Evolutionary conservation across 1,139 yeast species (phyloP).

Genomic region (Geotrichum restrictum): DNA sequence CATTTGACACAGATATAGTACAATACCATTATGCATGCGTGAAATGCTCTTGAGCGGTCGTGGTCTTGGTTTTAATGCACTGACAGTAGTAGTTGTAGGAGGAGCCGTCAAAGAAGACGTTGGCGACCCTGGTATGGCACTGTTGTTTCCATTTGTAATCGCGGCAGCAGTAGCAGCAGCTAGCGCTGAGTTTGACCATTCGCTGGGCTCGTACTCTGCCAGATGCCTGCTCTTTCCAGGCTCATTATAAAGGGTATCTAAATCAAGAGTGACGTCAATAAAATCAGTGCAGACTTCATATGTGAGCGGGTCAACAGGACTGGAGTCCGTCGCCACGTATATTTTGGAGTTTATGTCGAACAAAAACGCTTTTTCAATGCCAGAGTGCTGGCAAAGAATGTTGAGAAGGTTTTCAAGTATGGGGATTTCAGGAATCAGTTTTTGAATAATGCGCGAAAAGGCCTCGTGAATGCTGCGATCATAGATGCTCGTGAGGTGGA

Average conservation of each 20-base stretch:
- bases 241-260: constrained; percentile 47
- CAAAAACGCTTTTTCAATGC: constrained; percentile 85
- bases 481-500: constrained; percentile 86
- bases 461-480: constrained; percentile 97
- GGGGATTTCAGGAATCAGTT: constrained; percentile 83
- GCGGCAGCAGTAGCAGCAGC: too few species aligned
- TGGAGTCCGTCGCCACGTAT: constrained; percentile 92
- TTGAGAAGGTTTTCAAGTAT: constrained; percentile 85
- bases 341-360: constrained; percentile 93
- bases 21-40: constrained; percentile 73
- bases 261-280: constrained; percentile 87
- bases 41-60: constrained; percentile 63
- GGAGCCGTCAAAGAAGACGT: background rate
- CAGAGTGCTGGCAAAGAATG: constrained; percentile 80
- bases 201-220: background rate
- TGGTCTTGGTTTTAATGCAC: constrained; percentile 9
- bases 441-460: constrained; percentile 86
- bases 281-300: constrained; percentile 97
- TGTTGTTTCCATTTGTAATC: background rate
- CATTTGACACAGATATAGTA: constrained; percentile 83
- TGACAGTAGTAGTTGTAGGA: background rate
- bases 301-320: constrained; percentile 91
- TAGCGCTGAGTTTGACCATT: background rate
- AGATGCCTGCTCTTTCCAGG: constrained; percentile 15
- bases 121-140: background rate